These are phyloP conservation scores for Coprinopsis sp. DNA, from an alignment of 768 basidiomycete genomes.

Conservation along the genomic window DNA sequence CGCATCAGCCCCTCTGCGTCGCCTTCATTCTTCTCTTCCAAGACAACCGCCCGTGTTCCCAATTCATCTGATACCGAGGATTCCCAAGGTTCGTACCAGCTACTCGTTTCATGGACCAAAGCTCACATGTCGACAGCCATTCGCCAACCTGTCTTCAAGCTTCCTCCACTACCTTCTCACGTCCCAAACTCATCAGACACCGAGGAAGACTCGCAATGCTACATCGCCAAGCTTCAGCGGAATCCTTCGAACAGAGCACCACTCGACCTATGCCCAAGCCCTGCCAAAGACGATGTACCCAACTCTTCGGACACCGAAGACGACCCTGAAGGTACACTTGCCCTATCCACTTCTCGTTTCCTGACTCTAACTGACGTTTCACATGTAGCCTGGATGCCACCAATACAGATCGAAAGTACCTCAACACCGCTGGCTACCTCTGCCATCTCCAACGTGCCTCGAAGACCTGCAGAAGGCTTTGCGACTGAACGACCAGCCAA, in stretches of 20 bases:
- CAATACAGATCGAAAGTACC: neutral
- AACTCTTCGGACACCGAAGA: slow-evolving; percentile 15
- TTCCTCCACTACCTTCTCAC: slow-evolving; percentile 5
- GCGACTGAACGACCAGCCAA: slow-evolving; percentile 4
- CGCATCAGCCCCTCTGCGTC: slow-evolving; percentile 20
- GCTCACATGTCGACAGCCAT: slow-evolving; percentile 9
- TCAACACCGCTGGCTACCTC: slow-evolving; percentile 1
- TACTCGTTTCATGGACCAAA: slow-evolving; percentile 10
- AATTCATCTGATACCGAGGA: slow-evolving; percentile 37
- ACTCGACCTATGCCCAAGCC: neutral
- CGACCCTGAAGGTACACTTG: slow-evolving; percentile 10
- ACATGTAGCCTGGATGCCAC: neutral
- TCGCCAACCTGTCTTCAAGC: slow-evolving; percentile 15
- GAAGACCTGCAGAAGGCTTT: neutral
- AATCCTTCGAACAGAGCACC: neutral
- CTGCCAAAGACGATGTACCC: slow-evolving; percentile 3
- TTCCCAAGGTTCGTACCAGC: slow-evolving; percentile 28
- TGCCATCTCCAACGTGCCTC: neutral
- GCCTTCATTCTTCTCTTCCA: slow-evolving; percentile 15
- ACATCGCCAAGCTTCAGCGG: neutral
- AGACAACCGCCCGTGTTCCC: slow-evolving; percentile 8
- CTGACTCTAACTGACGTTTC: neutral
- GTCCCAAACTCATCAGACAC: slow-evolving; percentile 17
- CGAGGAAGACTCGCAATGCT: slow-evolving; percentile 17
- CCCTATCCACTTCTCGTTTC: neutral